These are phyloP conservation scores for Podila epicladia DNA, from an alignment of 192 early-diverging fungal species.

Conservation along the genomic window DNA sequence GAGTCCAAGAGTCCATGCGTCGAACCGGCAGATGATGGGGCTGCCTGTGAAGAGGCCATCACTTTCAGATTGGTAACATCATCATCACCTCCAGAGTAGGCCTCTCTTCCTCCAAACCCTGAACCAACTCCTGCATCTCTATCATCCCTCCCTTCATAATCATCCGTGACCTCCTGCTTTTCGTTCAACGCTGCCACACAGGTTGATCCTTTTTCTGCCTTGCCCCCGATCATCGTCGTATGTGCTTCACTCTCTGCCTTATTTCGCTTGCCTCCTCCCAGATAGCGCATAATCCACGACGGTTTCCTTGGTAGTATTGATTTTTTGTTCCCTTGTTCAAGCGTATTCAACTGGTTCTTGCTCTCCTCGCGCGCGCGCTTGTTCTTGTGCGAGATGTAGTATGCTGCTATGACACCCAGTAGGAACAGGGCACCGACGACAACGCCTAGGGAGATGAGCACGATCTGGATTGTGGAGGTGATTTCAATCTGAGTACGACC, in stretches of 20 bases:
- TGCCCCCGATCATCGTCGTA: neutral
- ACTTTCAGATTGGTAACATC: too few species aligned
- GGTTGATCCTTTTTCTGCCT: neutral
- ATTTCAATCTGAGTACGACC: slow-evolving; percentile 18
- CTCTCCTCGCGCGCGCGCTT: slow-evolving; percentile 8
- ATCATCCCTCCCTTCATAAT: neutral
- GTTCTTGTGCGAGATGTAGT: slow-evolving; percentile 42
- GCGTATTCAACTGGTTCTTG: neutral
- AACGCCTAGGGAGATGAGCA: slow-evolving; percentile 27
- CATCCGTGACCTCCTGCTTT: neutral
- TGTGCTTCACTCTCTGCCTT: neutral
- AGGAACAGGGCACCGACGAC: slow-evolving; percentile 15
- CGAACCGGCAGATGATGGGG: neutral
- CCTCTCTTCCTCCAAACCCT: neutral
- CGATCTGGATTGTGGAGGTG: slow-evolving; percentile 21
- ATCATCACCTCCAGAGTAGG: too few species aligned
- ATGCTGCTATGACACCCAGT: slow-evolving; percentile 12
- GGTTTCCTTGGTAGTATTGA: neutral
- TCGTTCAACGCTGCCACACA: neutral
- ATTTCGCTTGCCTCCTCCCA: neutral
- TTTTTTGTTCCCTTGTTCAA: neutral
- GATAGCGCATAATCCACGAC: neutral
- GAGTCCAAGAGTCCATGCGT: neutral
- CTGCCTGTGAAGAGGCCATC: too few species aligned
- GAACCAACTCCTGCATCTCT: neutral